Conservation (phyloP, 352 stramenopile species). For the Pythium chondricola region DNA sequence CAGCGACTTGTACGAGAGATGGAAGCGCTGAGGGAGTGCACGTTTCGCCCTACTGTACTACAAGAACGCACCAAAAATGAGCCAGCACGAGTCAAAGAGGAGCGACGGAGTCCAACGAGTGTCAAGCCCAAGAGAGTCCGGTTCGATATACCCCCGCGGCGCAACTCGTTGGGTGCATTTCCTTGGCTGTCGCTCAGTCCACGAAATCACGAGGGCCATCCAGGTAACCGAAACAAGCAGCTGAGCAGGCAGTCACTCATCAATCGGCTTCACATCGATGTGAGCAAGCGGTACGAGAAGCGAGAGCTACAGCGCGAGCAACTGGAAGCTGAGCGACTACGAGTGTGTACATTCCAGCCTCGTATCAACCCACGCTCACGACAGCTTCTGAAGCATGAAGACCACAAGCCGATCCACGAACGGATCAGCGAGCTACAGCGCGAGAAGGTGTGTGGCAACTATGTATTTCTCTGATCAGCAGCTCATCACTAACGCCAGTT, state of each 20-base stretch:
- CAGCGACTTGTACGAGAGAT: slow-evolving; percentile 49
- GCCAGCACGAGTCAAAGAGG: not conserved
- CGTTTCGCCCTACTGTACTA: slow-evolving; percentile 39
- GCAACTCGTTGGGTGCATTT: slow-evolving; percentile 20
- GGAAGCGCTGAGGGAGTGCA: slow-evolving; percentile 55
- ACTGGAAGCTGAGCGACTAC: slow-evolving; percentile 41
- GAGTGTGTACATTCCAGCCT: slow-evolving; percentile 64
- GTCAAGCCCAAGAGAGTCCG: slow-evolving; percentile 6
- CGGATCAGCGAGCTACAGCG: slow-evolving; percentile 55
- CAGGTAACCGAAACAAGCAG: not conserved
- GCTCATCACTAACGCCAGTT: not conserved
- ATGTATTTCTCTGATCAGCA: not conserved
- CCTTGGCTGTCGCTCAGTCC: slow-evolving; percentile 62
- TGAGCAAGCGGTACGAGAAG: slow-evolving; percentile 42
- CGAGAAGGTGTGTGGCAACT: slow-evolving; percentile 36
- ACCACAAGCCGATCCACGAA: slow-evolving; percentile 69
- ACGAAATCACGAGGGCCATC: slow-evolving; percentile 10
- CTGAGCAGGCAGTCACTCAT: slow-evolving; percentile 28
- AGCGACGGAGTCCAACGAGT: no score
- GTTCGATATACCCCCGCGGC: not conserved
- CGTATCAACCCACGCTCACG: slow-evolving; percentile 50
- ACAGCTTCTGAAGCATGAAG: slow-evolving; percentile 24
- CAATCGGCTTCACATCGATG: slow-evolving; percentile 59
- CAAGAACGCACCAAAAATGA: not conserved
- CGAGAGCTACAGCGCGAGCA: slow-evolving; percentile 41